Conservation (phyloP, 345 rosid genomes). For the Camelina hispida region DNA sequence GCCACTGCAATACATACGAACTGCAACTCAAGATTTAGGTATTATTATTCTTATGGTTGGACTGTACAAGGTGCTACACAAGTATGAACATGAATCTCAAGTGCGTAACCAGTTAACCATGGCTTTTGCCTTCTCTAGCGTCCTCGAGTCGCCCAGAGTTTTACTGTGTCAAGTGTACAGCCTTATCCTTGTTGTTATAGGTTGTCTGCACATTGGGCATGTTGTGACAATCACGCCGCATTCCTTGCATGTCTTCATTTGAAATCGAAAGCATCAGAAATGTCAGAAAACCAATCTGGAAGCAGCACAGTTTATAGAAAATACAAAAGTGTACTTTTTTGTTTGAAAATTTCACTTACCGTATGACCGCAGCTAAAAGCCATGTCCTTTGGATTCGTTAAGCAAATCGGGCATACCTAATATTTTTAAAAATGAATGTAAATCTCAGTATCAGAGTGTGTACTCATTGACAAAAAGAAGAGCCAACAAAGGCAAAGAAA, state of each 20-base stretch:
- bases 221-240: constrained; percentile 59
- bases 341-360: constrained; percentile 53
- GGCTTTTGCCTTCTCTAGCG: constrained; percentile 9
- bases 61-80: constrained; percentile 30
- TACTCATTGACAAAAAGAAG: neutral
- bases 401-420: constrained; percentile 98
- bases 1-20: constrained; percentile 3
- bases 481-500: neutral
- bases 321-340: neutral
- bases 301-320: constrained; percentile 15
- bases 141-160: neutral
- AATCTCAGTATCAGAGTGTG: neutral
- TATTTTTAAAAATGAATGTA: neutral
- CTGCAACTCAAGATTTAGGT: constrained; percentile 1
- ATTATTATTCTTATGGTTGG: constrained; percentile 18
- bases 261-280: neutral
- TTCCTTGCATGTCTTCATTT: constrained; percentile 83
- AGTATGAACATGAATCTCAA: constrained; percentile 29
- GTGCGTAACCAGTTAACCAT: constrained; percentile 12
- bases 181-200: constrained; percentile 72
- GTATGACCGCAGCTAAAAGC: constrained; percentile 96
- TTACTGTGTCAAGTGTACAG: constrained; percentile 54
- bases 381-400: constrained; percentile 88
- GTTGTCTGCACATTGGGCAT: constrained; percentile 82
- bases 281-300: constrained; percentile 11